Evolutionary conservation across 2,329 filamentous ascomycete species (phyloP).

Genomic region (Verticillium dahliae): DNA sequence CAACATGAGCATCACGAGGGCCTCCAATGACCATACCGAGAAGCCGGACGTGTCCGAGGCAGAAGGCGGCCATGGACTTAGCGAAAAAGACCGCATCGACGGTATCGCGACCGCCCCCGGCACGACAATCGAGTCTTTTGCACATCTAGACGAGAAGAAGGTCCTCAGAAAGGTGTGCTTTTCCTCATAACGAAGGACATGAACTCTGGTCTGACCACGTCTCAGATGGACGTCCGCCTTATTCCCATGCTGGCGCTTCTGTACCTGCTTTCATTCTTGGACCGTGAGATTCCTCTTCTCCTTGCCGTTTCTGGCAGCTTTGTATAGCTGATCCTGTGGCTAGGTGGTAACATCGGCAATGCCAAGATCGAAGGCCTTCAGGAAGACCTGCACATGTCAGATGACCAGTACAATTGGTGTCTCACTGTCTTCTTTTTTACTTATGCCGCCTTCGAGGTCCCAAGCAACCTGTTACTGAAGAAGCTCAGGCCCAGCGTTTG

Average conservation of each 20-base stretch:
- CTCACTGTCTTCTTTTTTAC: slow-evolving; percentile 73
- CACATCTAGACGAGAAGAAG: slow-evolving; percentile 47
- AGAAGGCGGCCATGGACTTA: slow-evolving; percentile 1
- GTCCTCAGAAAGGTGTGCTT: slow-evolving; percentile 46
- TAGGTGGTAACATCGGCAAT: slow-evolving; percentile 57
- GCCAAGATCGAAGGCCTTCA: slow-evolving; percentile 57
- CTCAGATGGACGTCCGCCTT: slow-evolving; percentile 42
- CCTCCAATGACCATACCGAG: not conserved
- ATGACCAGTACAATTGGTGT: slow-evolving; percentile 65
- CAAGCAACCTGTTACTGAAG: slow-evolving; percentile 76
- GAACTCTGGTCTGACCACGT: slow-evolving; percentile 3
- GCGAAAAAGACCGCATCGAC: slow-evolving; percentile 2
- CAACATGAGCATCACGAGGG: not conserved
- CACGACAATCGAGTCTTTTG: slow-evolving; percentile 11
- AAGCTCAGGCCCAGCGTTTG: slow-evolving; percentile 66
- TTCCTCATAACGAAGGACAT: not conserved
- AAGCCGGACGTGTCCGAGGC: slow-evolving; percentile 6
- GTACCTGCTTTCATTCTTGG: slow-evolving; percentile 64
- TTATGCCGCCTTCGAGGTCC: slow-evolving; percentile 68
- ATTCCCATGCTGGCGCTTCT: slow-evolving; percentile 60
- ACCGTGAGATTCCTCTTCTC: slow-evolving; percentile 30
- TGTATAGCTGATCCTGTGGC: fast-evolving
- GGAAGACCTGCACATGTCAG: slow-evolving; percentile 48
- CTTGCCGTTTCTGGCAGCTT: not conserved
- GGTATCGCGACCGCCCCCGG: slow-evolving; percentile 1